Percentiles rank a stretch among this genome's conserved stretches.
These are phyloP conservation scores for Lyophyllum atratum DNA, from an alignment of 768 basidiomycete species.

Conservation along the genomic window DNA sequence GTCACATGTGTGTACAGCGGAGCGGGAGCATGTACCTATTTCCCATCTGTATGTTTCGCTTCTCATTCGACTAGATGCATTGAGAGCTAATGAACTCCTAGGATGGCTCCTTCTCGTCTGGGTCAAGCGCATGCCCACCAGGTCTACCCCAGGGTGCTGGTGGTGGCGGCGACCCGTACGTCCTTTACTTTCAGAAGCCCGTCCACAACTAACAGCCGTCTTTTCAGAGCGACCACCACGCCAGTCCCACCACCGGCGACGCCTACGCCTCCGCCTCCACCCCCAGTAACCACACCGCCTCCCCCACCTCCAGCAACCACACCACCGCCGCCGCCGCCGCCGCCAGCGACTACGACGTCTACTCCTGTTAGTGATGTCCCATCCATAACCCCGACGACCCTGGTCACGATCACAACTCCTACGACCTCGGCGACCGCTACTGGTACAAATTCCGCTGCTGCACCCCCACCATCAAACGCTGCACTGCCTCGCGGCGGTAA, in stretches of 20 bases:
- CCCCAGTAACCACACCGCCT: neutral
- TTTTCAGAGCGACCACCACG: neutral
- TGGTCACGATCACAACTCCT: neutral
- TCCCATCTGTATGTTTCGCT: conserved; percentile 6
- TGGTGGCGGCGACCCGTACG: neutral
- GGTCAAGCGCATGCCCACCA: conserved; percentile 1
- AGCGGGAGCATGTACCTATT: conserved; percentile 6
- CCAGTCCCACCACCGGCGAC: neutral
- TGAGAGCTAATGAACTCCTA: neutral
- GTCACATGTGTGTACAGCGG: conserved; percentile 11
- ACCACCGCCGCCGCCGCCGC: neutral
- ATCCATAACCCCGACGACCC: neutral
- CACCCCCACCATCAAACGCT: neutral
- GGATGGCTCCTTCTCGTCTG: conserved; percentile 14
- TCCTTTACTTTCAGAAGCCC: neutral
- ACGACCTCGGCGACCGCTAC: neutral
- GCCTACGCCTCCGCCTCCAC: neutral
- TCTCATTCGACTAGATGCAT: too few relatives aligned
- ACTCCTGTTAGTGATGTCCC: neutral
- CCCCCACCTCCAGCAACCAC: too few relatives aligned
- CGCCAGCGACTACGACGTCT: neutral
- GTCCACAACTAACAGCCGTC: neutral
- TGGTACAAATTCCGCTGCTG: neutral
- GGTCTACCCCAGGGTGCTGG: conserved; percentile 6
- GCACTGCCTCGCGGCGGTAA: neutral